A percentile compares a stretch with the other conserved stretches of the same genome.
Conservation (phyloP, 2,329 filamentous ascomycete species). For the Bipolaris sorokiniana region DNA sequence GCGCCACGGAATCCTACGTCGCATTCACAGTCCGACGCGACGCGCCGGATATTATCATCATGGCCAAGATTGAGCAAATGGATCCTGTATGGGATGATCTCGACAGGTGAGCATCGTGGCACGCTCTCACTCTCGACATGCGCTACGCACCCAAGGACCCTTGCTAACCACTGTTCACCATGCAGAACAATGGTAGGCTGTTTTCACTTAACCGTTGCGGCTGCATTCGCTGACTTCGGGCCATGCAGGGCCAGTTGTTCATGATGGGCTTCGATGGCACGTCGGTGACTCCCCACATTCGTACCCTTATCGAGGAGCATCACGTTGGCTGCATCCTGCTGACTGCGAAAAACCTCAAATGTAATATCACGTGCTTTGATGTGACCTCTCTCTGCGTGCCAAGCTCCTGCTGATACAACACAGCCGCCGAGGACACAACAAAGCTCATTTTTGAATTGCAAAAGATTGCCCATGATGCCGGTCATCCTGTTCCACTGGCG, state of each 20-base stretch:
- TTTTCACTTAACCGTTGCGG: constrained; percentile 17
- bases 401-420: constrained; percentile 31
- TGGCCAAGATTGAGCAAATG: constrained; percentile 53
- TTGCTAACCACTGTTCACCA: constrained; percentile 44
- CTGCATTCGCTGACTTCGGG: constrained; percentile 37
- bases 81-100: constrained; percentile 72
- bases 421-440: constrained; percentile 90
- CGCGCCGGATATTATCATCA: constrained; percentile 59
- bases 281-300: constrained; percentile 81
- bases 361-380: constrained; percentile 54
- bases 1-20: constrained; percentile 34
- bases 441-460: constrained; percentile 89
- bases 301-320: constrained; percentile 78
- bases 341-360: constrained; percentile 84
- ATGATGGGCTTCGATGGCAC: constrained; percentile 89
- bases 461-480: constrained; percentile 86
- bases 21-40: constrained; percentile 25
- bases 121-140: constrained; percentile 27
- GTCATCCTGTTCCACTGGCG: constrained; percentile 84
- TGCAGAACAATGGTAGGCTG: constrained; percentile 54
- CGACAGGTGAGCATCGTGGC: constrained; percentile 66
- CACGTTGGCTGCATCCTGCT: constrained; percentile 87
- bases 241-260: constrained; percentile 76
- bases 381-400: constrained; percentile 13
- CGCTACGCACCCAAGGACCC: constrained; percentile 33